These are phyloP conservation scores for Xanthoparmelia taractica DNA, from an alignment of 495 filamentous ascomycete genomes.

Conservation along the genomic window DNA sequence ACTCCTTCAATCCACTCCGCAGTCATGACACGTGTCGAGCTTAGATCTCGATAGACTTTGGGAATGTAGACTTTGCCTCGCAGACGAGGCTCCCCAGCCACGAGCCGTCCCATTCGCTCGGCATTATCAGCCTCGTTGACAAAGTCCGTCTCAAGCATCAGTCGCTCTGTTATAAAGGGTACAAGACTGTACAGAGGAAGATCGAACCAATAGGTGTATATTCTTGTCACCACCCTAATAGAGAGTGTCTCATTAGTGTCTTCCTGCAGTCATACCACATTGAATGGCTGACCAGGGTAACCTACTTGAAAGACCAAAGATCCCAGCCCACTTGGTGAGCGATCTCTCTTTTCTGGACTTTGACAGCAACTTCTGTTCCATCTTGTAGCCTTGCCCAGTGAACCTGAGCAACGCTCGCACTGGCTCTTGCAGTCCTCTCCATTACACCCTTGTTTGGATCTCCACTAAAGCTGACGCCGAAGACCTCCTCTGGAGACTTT, in stretches of 20 bases:
- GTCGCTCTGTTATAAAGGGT: constrained; percentile 79
- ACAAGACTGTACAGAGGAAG: constrained; percentile 82
- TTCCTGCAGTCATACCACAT: not conserved
- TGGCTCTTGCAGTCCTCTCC: constrained; percentile 79
- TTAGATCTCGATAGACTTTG: constrained; percentile 71
- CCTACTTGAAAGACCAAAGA: constrained; percentile 87
- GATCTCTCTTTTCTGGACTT: constrained; percentile 95
- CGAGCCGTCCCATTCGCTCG: constrained; percentile 68
- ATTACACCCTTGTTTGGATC: constrained; percentile 66
- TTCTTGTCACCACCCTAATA: constrained; percentile 58
- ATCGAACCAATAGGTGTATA: constrained; percentile 77
- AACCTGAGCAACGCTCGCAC: constrained; percentile 90
- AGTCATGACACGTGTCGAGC: constrained; percentile 78
- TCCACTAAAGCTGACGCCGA: constrained; percentile 71
- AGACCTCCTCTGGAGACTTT: constrained; percentile 73
- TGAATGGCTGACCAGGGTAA: constrained; percentile 9
- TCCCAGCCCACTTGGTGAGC: constrained; percentile 84
- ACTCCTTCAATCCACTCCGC: constrained; percentile 97
- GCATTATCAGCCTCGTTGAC: constrained; percentile 83
- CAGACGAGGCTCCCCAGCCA: constrained; percentile 69
- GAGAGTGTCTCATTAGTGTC: constrained; percentile 4
- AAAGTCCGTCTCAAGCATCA: constrained; percentile 91
- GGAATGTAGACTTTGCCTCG: constrained; percentile 80
- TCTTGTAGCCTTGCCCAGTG: constrained; percentile 84
- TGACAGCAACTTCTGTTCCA: constrained; percentile 85